These are phyloP conservation scores for Apophysomyces elegans DNA, from an alignment of 371 early-diverging fungal species.

Conservation along the genomic window DNA sequence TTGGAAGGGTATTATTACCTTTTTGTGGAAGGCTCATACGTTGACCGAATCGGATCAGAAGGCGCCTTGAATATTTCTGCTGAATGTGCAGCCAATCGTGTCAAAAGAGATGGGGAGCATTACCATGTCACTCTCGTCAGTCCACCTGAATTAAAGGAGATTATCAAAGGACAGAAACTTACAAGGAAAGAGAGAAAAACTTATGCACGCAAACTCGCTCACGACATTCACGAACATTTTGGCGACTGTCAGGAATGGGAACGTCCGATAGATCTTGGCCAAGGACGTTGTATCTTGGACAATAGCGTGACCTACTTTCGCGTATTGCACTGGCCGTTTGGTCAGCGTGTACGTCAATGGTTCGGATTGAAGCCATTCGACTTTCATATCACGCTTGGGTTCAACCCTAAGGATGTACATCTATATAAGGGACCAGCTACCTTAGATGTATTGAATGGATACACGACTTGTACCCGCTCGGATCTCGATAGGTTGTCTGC, in stretches of 20 bases:
- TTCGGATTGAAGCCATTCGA: slow-evolving; percentile 18
- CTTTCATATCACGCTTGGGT: slow-evolving; percentile 29
- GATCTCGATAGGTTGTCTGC: not conserved
- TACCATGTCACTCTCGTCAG: slow-evolving; percentile 1
- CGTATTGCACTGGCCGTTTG: slow-evolving; percentile 29
- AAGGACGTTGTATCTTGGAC: slow-evolving; percentile 13
- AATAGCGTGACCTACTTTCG: slow-evolving; percentile 15
- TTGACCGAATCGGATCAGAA: not conserved
- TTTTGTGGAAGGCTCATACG: not conserved
- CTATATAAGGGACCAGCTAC: slow-evolving; percentile 27
- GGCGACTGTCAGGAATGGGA: slow-evolving; percentile 17
- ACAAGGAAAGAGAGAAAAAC: slow-evolving; percentile 3
- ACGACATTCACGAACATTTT: slow-evolving; percentile 6
- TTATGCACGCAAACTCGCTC: not conserved
- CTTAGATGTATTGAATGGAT: slow-evolving; percentile 5
- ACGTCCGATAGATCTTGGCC: slow-evolving; percentile 23
- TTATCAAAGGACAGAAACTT: not conserved
- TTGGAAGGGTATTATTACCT: not conserved
- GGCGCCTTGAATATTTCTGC: not conserved
- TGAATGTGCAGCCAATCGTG: not conserved
- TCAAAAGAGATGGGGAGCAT: not conserved
- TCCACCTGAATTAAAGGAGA: not conserved
- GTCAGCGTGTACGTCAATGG: slow-evolving; percentile 16
- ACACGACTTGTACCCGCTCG: not conserved
- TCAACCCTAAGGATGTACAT: slow-evolving; percentile 26